phyloP scores from a whole-genome alignment of 345 rosid species.

The Nasturtium officinale region DNA sequence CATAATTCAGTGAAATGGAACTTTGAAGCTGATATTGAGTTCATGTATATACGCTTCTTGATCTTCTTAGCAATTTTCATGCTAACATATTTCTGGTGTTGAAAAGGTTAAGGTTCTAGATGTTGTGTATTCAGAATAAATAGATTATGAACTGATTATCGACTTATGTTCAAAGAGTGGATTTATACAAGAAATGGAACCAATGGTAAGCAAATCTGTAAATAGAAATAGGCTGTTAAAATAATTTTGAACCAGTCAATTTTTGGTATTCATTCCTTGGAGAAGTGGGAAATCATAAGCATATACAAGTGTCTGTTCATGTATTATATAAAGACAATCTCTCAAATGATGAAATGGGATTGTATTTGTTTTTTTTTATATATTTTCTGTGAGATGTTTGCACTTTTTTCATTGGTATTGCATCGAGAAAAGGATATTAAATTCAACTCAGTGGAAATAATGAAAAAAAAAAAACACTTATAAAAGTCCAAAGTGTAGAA shows the following conservation, averaged over 20 bases:
- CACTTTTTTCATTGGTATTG: background rate
- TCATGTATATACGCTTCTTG: constrained; percentile 7
- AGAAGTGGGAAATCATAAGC: background rate
- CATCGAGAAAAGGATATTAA: background rate
- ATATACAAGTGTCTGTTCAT: too few relatives aligned
- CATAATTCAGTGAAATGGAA: constrained; percentile 29
- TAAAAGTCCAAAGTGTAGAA: constrained; percentile 9
- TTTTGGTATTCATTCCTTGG: background rate
- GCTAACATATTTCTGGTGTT: too few relatives aligned
- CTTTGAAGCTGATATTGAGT: constrained; percentile 14
- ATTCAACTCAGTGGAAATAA: background rate
- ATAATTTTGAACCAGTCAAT: background rate
- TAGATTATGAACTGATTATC: background rate
- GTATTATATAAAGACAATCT: background rate
- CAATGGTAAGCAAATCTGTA: background rate
- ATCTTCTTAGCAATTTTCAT: background rate
- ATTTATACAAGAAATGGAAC: background rate
- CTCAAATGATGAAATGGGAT: background rate
- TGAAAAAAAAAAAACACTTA: background rate
- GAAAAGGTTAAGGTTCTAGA: background rate
- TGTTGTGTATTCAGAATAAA: background rate
- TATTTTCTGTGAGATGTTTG: background rate
- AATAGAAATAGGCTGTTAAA: background rate
- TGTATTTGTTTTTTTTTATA: too few relatives aligned
- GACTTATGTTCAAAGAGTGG: too few relatives aligned